Base-by-base conservation (phyloP, 257 asterid genomes). In the Ilex aquifolium region DNA sequence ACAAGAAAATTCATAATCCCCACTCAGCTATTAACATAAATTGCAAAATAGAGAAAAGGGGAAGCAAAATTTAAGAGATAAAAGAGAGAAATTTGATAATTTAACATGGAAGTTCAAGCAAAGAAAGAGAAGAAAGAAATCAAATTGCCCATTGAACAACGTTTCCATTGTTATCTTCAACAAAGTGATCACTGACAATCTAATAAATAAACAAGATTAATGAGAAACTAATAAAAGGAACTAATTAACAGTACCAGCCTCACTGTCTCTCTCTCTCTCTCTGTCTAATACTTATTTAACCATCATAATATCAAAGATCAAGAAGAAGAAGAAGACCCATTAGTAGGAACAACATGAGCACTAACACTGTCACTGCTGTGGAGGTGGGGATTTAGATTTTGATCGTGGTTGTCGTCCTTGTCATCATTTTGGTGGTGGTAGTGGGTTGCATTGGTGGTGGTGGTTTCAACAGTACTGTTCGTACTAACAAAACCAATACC, bases 241-340 rank as follows among this genome's bases (percentile, higher is more conserved):
- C 42, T 36, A 36, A 36, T 36, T 36, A 36, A 36, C 42, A 36
- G 42, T 36, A 46, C 52, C 13, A 46, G 52, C 52, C 52, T 46
- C 52, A 46, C n/a, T 46, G 52, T 14, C 14, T 11, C 52, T 46
- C 29, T 16, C 10, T 51, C 12, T 17, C 29, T 53, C 57, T 6
- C 53, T 54, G 13, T 56, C 60, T 54, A 64, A 64, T 49, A 44
- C 60, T 64, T 52, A 53, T 64, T 87, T 46, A 69, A 72, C 71
- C 74, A 42, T 27, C 39, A 57, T 59, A 70, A 71, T 69, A 63
- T 69, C 61, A 86, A 70, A 71, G 72, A 63, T 70, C 58, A 86
- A 71, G 90, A 82, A 68, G 88, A 84, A 36, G 82, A 82, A 32
- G 83, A 82, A 15, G 87, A 82, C 40, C 85, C 90, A 80, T 83